Base-by-base conservation (phyloP, 2,329 filamentous ascomycete species). In the Corniculantispora saksenae region DNA sequence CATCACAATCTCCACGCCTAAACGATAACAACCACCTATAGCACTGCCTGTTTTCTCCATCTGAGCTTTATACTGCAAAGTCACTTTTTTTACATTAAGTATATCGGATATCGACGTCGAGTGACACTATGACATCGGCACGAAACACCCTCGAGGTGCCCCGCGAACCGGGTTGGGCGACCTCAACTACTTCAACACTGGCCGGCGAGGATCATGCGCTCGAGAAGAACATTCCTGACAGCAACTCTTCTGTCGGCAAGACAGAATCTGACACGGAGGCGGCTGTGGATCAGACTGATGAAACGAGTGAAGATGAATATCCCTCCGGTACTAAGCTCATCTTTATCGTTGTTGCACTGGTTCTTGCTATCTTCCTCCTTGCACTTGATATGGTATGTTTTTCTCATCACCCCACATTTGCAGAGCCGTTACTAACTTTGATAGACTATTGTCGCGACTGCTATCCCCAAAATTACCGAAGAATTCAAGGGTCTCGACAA, bases 401-500 rank as follows among this genome's bases (percentile, higher is more conserved):
- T 27, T 2, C 43, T 10, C 9, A 5, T 10, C 13, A 2, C 17
- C 21, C 13, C 9, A 17, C 21, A 17, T 12, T 10, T 25, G 40
- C 17, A 21, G 17, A 9, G n/a, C 1, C 23, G 8, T 10, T 25
- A 5, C 58, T 51, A 21, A 45, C 48, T 13, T 19, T 6, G 8
- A 15, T 66, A 80, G 77, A 82, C 81, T 3, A 83, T 83, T 64
- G 78, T 83, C 32, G 80, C 80, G 4, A 83, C 81, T 0, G 81
- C 81, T 12, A 82, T 84, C 47, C 82, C 82, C 3, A 79, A 79
- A 61, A 83, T 84, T 67, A 83, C 82, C 2, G 78, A 76, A 67
- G 76, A 80, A 38, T 80, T 81, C 72, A 72, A 79, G 51, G 73
- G 77, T 45, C 75, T 83, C 8, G 73, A 76, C 25, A 78, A 83